Evolutionary conservation across 2,329 filamentous ascomycete genomes (phyloP).

Genomic region (Aspergillus sp.): DNA sequence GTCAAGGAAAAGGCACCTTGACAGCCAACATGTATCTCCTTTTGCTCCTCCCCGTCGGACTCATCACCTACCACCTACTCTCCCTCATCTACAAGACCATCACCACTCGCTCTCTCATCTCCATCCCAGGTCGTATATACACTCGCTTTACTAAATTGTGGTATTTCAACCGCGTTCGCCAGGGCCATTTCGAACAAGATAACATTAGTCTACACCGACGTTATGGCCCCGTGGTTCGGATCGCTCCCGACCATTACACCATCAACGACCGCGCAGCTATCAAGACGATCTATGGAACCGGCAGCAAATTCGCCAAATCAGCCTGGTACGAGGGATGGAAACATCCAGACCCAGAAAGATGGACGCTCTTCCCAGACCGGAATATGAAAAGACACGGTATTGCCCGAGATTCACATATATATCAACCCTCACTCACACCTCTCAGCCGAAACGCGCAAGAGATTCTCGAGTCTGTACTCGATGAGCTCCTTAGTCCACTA

Average conservation of each 20-base stretch:
- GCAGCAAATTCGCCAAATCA: slow-evolving; percentile 39
- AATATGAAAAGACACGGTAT: slow-evolving; percentile 37
- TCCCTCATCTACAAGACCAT: slow-evolving; percentile 19
- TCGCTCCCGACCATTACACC: slow-evolving; percentile 49
- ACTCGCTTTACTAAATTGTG: slow-evolving; percentile 46
- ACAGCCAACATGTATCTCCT: slow-evolving; percentile 14
- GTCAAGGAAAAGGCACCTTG: background rate
- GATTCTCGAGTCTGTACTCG: slow-evolving; percentile 46
- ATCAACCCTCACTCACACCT: background rate
- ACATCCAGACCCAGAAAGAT: slow-evolving; percentile 26
- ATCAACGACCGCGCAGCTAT: slow-evolving; percentile 42
- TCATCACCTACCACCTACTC: slow-evolving; percentile 13
- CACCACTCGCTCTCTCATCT: slow-evolving; percentile 21
- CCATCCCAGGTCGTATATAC: slow-evolving; percentile 45
- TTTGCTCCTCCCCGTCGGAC: slow-evolving; percentile 10
- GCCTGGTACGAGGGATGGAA: slow-evolving; percentile 35
- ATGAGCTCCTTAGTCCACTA: slow-evolving; percentile 50
- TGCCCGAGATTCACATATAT: background rate
- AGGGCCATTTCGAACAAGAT: slow-evolving; percentile 38
- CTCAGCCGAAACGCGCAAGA: slow-evolving; percentile 33
- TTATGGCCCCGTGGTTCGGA: slow-evolving; percentile 46
- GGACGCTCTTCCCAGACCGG: slow-evolving; percentile 32
- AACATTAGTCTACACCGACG: slow-evolving; percentile 40
- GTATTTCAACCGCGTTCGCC: slow-evolving; percentile 39
- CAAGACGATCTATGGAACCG: slow-evolving; percentile 43